These are phyloP conservation scores for Balansia obtecta DNA, from an alignment of 2,329 filamentous ascomycete species.

Conservation along the genomic window DNA sequence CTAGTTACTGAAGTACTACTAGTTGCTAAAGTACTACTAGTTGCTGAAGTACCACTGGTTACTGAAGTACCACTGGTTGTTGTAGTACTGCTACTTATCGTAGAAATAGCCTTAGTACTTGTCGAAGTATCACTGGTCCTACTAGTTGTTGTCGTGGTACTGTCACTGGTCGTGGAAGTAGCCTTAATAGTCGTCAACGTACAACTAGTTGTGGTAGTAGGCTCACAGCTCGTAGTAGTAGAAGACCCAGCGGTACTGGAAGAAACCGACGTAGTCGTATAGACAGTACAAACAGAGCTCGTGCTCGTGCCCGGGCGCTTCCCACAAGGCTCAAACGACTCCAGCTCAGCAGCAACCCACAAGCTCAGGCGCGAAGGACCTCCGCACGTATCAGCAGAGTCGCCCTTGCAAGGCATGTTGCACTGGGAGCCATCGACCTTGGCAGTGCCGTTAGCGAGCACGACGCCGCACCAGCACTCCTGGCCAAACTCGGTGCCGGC, in stretches of 20 bases:
- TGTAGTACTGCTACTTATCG: slow-evolving; percentile 7
- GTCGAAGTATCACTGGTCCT: slow-evolving; percentile 9
- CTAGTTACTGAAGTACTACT: slow-evolving; percentile 8
- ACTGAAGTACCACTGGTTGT: not conserved
- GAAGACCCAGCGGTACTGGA: slow-evolving; percentile 5
- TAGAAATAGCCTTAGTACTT: slow-evolving; percentile 1
- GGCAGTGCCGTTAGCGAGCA: slow-evolving; percentile 35
- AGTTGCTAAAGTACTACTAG: slow-evolving; percentile 4
- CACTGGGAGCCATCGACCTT: slow-evolving; percentile 29
- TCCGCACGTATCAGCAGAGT: slow-evolving; percentile 29
- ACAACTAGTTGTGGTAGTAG: not conserved
- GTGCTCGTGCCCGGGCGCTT: slow-evolving; percentile 15
- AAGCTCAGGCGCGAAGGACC: slow-evolving; percentile 29
- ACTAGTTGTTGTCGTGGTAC: slow-evolving; percentile 7
- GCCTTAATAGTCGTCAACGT: too few relatives aligned
- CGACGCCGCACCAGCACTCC: slow-evolving; percentile 39
- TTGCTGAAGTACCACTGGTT: too few relatives aligned
- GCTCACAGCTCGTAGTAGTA: slow-evolving; percentile 6
- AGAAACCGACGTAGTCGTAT: slow-evolving; percentile 1
- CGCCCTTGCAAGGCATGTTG: slow-evolving; percentile 38
- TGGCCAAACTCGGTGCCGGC: slow-evolving; percentile 33
- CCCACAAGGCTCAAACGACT: slow-evolving; percentile 38
- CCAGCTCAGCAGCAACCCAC: slow-evolving; percentile 35
- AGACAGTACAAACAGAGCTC: slow-evolving; percentile 14
- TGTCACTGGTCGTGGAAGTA: slow-evolving; percentile 6